Evolutionary conservation across 176 grass and related monocot genomes (phyloP).

Genomic region (Echinochloa phyllopogon): DNA sequence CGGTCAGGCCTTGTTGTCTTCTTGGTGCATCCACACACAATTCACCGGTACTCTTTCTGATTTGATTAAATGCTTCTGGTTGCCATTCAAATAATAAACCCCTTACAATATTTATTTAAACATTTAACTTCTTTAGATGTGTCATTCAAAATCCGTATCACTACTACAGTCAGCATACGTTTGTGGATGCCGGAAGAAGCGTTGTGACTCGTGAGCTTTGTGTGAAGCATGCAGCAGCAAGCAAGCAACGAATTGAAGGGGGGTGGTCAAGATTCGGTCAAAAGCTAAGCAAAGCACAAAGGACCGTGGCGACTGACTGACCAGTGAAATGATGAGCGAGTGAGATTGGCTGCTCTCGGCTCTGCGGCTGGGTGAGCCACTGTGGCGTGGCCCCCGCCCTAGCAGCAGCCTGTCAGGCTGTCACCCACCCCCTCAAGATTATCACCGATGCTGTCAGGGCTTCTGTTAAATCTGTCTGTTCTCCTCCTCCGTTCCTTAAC

Average conservation of each 20-base stretch:
- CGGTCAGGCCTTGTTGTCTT: no score
- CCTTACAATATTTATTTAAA: no score
- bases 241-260: slow-evolving; percentile 9
- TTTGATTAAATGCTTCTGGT: no score
- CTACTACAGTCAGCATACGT: no score
- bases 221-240: background rate
- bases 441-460: background rate
- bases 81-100: no score
- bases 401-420: slow-evolving; percentile 1
- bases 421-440: background rate
- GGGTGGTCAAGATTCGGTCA: slow-evolving; percentile 55
- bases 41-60: no score
- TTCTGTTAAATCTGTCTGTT: background rate
- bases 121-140: no score
- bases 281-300: slow-evolving; percentile 35
- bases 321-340: slow-evolving; percentile 29
- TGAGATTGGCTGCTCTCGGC: background rate
- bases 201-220: background rate
- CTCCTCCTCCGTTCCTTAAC: background rate
- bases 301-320: slow-evolving; percentile 14
- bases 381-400: slow-evolving; percentile 7
- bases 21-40: no score
- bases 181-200: background rate
- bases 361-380: background rate
- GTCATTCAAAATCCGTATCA: no score